A percentile compares a stretch with the other conserved stretches of the same genome.
Conservation (phyloP, 257 asterid genomes). For the Solanum sejunctum region DNA sequence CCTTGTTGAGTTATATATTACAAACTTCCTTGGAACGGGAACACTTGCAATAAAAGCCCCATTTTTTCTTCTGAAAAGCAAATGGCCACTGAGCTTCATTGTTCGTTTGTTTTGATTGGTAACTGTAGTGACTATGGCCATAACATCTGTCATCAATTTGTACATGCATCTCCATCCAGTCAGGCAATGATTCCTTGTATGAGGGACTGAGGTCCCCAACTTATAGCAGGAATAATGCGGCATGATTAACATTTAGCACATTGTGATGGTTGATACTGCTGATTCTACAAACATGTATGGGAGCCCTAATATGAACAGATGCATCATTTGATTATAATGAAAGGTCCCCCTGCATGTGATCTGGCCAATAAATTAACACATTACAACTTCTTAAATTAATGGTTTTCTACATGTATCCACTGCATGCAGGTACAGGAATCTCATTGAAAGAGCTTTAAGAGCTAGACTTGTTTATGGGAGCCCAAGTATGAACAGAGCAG, state of each 20-base stretch:
- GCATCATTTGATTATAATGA: not conserved
- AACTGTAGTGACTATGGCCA: not conserved
- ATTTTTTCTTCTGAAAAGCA: not conserved
- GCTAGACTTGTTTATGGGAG: constrained; percentile 95
- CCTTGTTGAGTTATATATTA: not conserved
- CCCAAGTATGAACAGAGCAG: constrained; percentile 90
- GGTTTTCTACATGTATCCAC: not conserved
- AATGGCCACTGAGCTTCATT: not conserved
- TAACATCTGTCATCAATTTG: not conserved
- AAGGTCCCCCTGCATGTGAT: not conserved
- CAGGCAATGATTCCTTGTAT: not conserved
- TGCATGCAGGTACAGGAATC: constrained; percentile 71
- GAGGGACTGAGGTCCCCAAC: not conserved
- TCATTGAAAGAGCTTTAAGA: constrained; percentile 61
- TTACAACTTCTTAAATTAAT: not conserved
- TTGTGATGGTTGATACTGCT: not conserved
- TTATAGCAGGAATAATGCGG: not conserved
- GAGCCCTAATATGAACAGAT: not conserved
- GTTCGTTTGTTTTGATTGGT: not conserved
- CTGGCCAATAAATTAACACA: not conserved
- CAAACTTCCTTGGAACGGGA: not conserved
- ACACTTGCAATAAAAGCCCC: not conserved
- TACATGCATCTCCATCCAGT: not conserved
- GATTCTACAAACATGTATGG: not conserved
- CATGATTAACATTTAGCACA: not conserved